A percentile compares a stretch with the other conserved stretches of the same genome.
Evolutionary conservation across 805 yeast genomes (phyloP).

Genomic region (Clavispora fructus): DNA sequence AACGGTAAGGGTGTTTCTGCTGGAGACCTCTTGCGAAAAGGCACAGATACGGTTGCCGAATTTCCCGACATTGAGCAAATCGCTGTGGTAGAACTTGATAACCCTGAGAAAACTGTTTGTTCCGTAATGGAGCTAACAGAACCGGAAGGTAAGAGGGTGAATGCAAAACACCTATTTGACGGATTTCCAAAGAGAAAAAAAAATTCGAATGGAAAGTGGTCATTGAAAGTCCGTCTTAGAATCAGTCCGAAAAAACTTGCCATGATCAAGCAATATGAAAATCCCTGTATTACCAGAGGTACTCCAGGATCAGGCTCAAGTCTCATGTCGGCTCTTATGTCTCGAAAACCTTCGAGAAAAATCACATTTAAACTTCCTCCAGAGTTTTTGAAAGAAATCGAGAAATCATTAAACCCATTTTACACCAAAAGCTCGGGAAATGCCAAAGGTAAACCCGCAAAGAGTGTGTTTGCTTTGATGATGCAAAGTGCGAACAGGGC

Average conservation of each 20-base stretch:
- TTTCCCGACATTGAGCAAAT: background rate
- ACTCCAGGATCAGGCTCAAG: slow-evolving; percentile 5
- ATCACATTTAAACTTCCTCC: slow-evolving; percentile 11
- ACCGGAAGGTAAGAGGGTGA: slow-evolving; percentile 1
- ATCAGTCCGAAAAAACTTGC: slow-evolving; percentile 20
- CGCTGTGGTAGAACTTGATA: background rate
- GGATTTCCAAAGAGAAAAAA: slow-evolving; percentile 4
- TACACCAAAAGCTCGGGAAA: slow-evolving; percentile 11
- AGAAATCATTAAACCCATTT: slow-evolving; percentile 9
- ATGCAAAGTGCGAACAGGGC: slow-evolving; percentile 27
- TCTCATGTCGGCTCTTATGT: slow-evolving; percentile 7
- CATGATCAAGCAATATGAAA: slow-evolving; percentile 21
- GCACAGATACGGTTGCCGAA: too few relatives aligned
- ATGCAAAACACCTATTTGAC: slow-evolving; percentile 9
- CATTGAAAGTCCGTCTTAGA: slow-evolving; percentile 11
- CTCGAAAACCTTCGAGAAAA: slow-evolving; percentile 3
- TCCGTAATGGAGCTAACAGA: background rate
- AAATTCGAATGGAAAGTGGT: slow-evolving; percentile 11
- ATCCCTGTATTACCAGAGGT: slow-evolving; percentile 27
- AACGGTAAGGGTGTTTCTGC: slow-evolving; percentile 9
- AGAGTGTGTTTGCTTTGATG: slow-evolving; percentile 34
- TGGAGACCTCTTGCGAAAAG: slow-evolving; percentile 4
- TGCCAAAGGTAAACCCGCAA: slow-evolving; percentile 8
- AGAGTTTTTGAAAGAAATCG: slow-evolving; percentile 4
- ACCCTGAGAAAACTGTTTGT: background rate